Base-by-base conservation (phyloP, 2,329 filamentous ascomycete genomes). In the Pseudogymnoascus sp. region DNA sequence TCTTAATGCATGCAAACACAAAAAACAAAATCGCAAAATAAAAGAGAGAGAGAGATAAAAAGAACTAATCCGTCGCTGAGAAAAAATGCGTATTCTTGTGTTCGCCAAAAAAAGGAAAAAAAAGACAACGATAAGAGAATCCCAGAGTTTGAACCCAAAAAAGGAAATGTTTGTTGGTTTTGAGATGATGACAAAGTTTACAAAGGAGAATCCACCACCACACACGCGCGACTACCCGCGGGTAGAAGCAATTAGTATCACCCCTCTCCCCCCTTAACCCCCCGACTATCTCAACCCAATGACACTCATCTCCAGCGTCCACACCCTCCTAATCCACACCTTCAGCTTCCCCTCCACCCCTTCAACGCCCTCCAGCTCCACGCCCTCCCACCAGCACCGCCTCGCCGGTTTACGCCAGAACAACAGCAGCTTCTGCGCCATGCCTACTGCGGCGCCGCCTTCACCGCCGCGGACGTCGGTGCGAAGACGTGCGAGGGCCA, bases 301-400 rank as follows among this genome's bases (percentile, higher is more conserved):
- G 61, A 94, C 90, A 73, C 90, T 94, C 90, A 99, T 99, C 80
- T 99, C 94, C 63, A 99, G 82, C 64, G 94, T 99, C 94, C 94
- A 99, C 64, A 99, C 94, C 70, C 94, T 85, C 72, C 94, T 83
- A 73, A 99, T 97, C 94, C 94, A 99, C 63, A 99, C 92, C 77
- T 99, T 99, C 68, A 99, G 81, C 73, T 87, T 90, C 60, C 92
- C 93, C 60, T 96, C 86, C 6, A 97, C 88, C 12, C 94, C 94
- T 59, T 95, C 91, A 10, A 99, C 89, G 67, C 90, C 82, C 15
- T 94, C 85, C 48, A 99, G 80, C 74, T 97, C 92, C 37, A 99
- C 89, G 25, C 94, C 94, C 74, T 99, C 94, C 94, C 94, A 99
- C 94, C 94, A 99, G 80, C 94, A 99, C 74, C 94, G 84, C 64